Conservation (phyloP, 345 rosid genomes). For the Hibiscus trionum region DNA sequence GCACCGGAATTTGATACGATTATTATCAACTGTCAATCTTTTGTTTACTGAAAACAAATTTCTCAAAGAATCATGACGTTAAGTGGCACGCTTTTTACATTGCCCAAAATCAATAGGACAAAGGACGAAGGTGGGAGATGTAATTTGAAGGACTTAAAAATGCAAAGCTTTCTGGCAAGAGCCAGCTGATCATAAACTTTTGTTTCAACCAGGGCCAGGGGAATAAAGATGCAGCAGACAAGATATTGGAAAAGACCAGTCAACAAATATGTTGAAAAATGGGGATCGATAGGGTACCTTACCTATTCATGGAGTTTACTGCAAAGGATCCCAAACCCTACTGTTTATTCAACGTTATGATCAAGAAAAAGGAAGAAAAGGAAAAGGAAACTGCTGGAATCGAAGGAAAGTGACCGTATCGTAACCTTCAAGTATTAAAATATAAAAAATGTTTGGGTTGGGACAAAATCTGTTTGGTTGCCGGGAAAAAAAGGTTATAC, state of each 20-base stretch:
- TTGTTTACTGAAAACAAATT: background rate
- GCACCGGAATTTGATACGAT: background rate
- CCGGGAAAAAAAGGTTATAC: slow-evolving; percentile 1
- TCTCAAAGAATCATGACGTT: background rate
- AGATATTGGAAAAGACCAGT: slow-evolving; percentile 13
- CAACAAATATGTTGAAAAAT: background rate
- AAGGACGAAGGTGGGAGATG: slow-evolving; percentile 1
- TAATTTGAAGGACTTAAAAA: slow-evolving; percentile 6
- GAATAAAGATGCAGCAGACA: slow-evolving; percentile 10
- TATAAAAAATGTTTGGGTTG: background rate
- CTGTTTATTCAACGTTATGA: slow-evolving; percentile 3
- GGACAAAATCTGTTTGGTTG: background rate
- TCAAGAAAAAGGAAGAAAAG: background rate
- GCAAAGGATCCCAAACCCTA: background rate
- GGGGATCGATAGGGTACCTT: background rate
- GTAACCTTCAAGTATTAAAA: slow-evolving; percentile 2
- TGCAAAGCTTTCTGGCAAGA: slow-evolving; percentile 10
- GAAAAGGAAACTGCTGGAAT: background rate
- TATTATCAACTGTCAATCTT: background rate
- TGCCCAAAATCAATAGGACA: background rate
- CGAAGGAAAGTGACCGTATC: background rate
- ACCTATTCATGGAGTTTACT: background rate
- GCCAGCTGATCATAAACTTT: slow-evolving; percentile 10
- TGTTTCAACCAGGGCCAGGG: background rate
- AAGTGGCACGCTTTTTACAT: background rate